These are phyloP conservation scores for Ophiostoma novo-ulmi DNA, from an alignment of 2,329 filamentous ascomycete genomes.

Conservation along the genomic window DNA sequence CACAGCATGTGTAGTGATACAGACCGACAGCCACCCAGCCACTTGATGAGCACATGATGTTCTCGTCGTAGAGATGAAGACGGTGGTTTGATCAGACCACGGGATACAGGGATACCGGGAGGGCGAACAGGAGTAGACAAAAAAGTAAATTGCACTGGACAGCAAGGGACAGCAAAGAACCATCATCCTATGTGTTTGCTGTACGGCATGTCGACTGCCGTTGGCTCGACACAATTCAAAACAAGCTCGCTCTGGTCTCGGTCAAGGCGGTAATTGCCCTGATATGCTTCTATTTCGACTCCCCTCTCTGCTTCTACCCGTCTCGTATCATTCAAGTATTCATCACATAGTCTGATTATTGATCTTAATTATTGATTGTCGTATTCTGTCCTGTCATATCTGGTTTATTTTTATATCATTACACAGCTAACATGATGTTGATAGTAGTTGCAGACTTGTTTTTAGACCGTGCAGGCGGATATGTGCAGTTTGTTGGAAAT, in stretches of 20 bases:
- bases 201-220: neutral
- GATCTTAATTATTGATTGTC: neutral
- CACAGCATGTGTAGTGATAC: neutral
- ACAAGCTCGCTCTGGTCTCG: neutral
- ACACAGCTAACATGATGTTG: neutral
- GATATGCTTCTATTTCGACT: neutral
- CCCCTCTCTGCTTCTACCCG: neutral
- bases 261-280: neutral
- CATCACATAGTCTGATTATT: neutral
- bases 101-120: no score
- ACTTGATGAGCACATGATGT: neutral
- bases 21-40: neutral
- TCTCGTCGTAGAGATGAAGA: neutral
- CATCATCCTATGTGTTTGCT: neutral
- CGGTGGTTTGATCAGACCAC: no score
- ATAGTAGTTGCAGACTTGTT: neutral
- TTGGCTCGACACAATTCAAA: neutral
- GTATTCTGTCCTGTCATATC: slow-evolving; percentile 1
- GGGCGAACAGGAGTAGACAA: no score
- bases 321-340: neutral
- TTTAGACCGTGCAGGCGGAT: neutral
- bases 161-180: neutral
- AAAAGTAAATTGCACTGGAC: no score
- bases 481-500: neutral
- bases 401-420: neutral